These are phyloP conservation scores for Leucocoprinus sp. DNA, from an alignment of 768 basidiomycete species.

Conservation along the genomic window DNA sequence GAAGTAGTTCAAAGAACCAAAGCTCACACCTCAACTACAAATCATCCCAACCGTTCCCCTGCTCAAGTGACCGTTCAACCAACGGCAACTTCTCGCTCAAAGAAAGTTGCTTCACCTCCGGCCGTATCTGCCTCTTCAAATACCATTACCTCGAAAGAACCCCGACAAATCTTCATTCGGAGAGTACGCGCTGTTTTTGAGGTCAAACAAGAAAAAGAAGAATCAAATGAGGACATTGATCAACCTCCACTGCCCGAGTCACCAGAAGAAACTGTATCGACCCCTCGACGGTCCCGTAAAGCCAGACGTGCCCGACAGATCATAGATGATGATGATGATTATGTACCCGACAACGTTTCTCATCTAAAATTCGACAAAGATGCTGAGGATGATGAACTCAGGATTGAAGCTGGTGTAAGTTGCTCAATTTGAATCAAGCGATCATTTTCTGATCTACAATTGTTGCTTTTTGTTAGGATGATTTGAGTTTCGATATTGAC, in stretches of 20 bases:
- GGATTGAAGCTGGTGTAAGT: constrained; percentile 51
- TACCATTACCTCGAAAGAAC: neutral
- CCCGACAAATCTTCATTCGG: constrained; percentile 38
- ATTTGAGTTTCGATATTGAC: constrained; percentile 7
- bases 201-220: constrained; percentile 61
- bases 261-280: constrained; percentile 10
- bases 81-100: neutral
- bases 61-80: constrained; percentile 17
- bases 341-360: constrained; percentile 2
- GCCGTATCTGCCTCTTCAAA: neutral
- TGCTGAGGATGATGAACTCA: constrained; percentile 49
- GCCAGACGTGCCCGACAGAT: constrained; percentile 9
- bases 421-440: neutral
- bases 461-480: constrained; percentile 22
- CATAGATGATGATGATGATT: constrained; percentile 14
- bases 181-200: constrained; percentile 59
- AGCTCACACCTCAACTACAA: constrained; percentile 22
- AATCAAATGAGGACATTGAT: constrained; percentile 25
- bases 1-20: constrained; percentile 4
- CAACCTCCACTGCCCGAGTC: constrained; percentile 8
- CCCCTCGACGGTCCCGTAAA: constrained; percentile 5
- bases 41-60: constrained; percentile 18
- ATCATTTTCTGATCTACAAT: neutral
- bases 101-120: neutral
- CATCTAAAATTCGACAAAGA: constrained; percentile 2